Percentiles rank a stretch among this genome's conserved stretches.
Evolutionary conservation across 2,329 filamentous ascomycete genomes (phyloP).

Genomic region (Penicillium sp.): DNA sequence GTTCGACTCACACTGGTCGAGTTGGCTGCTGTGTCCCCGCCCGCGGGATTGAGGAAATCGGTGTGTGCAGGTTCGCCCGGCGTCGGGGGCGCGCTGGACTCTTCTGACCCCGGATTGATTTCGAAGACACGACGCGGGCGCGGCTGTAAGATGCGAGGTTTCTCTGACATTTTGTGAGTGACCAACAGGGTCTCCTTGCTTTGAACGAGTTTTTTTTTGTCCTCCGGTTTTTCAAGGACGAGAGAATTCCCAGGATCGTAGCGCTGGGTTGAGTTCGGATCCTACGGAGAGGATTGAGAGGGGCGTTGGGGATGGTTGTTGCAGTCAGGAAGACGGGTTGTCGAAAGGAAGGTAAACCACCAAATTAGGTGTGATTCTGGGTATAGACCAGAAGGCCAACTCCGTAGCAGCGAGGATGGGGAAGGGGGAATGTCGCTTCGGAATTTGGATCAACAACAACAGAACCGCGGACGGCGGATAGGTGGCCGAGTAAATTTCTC

Average conservation of each 20-base stretch:
- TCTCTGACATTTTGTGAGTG: constrained; percentile 27
- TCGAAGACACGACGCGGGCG: constrained; percentile 68
- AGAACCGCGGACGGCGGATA: background rate
- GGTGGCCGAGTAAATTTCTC: constrained; percentile 1
- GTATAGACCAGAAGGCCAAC: too few species aligned
- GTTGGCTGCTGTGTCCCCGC: constrained; percentile 26
- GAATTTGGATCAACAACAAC: too few species aligned
- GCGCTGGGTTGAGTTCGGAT: background rate
- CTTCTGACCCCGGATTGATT: constrained; percentile 44
- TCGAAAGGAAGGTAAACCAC: too few species aligned
- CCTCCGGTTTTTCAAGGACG: background rate
- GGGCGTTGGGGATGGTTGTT: background rate
- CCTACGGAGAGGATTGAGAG: background rate
- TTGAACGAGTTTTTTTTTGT: background rate
- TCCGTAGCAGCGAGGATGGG: too few species aligned
- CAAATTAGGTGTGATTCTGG: too few species aligned
- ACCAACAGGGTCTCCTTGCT: background rate
- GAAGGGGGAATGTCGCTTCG: too few species aligned
- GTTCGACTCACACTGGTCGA: constrained; percentile 55
- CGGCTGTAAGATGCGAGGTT: constrained; percentile 59
- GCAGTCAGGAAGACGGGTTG: too few species aligned
- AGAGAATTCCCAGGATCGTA: too few species aligned
- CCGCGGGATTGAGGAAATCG: constrained; percentile 31
- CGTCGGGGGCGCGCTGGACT: constrained; percentile 38
- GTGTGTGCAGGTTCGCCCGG: constrained; percentile 33